phyloP scores from a whole-genome alignment of 202 grass and related monocot genomes.

The Elaeis oleifera region DNA sequence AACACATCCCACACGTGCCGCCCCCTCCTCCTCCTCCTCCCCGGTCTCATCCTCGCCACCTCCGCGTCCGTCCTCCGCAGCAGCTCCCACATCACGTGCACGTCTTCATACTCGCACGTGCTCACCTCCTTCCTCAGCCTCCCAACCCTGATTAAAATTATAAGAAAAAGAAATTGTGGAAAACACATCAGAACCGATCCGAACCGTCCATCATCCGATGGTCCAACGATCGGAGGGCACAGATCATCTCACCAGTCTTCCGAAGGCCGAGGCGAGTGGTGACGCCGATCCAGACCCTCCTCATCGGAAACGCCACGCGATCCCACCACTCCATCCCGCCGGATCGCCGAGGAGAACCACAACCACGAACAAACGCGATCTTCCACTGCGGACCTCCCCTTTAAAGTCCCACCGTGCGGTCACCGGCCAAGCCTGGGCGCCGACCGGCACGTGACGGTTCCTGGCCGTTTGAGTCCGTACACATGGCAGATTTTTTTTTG shows the following conservation, averaged over 20 bases:
- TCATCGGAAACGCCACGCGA: constrained; percentile 60
- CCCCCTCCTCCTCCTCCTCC: neutral
- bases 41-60: neutral
- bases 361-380: too few species aligned
- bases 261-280: constrained; percentile 73
- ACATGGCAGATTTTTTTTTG: too few species aligned
- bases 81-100: constrained; percentile 98
- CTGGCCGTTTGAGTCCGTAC: too few species aligned
- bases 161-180: neutral
- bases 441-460: too few species aligned
- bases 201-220: neutral
- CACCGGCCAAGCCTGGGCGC: too few species aligned
- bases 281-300: constrained; percentile 67
- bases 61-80: constrained; percentile 30
- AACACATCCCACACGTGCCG: constrained; percentile 9
- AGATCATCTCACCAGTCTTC: constrained; percentile 50
- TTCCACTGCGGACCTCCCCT: too few species aligned
- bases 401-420: too few species aligned
- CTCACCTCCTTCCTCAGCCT: constrained; percentile 89
- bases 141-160: constrained; percentile 45
- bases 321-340: constrained; percentile 57
- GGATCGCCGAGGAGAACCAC: too few species aligned
- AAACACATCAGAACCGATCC: constrained; percentile 1
- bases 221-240: neutral
- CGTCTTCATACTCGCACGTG: constrained; percentile 99